Base-by-base conservation (phyloP, 2,329 filamentous ascomycete species). In the Fusarium pseudograminearum region DNA sequence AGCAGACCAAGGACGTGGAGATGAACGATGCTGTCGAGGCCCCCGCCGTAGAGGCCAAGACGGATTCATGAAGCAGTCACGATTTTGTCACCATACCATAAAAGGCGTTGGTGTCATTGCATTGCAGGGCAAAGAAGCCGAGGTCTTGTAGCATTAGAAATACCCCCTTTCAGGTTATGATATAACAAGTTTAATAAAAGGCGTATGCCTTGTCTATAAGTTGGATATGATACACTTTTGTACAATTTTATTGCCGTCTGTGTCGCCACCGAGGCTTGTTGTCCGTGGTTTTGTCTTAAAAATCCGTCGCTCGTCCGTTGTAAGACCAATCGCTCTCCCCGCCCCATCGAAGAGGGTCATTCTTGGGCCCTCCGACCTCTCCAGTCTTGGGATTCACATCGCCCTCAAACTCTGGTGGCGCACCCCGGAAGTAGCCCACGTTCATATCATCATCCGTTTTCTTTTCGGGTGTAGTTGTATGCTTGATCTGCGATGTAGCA, bases 321-420 rank as follows among this genome's bases (percentile, higher is more conserved):
- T 93, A 99, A 79, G 93, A 98, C 91, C 94, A 99, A 74, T 91
- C 89, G 2, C 93, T 90, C 0, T 75, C 78, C 20, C 86, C 83
- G 1, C 94, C 94, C 95, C 95, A 98, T 74, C 94, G 84, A 77
- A 98, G 77, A 53, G 96, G 96, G 81, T 99, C 95, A 77, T 97
- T 98, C 89, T 98, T 99, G 8, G 96, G 96, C 2, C 96, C 96
- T 8, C 96, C 96, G 14, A 98, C 89, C 85, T 99, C 96, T 26
- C 96, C 96, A 3, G 96, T 99, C 84, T 91, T 91, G 4, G 96
- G 96, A 79, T 99, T 98, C 57, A 85, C 86, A 56, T 98, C 94
- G 61, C 96, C 96, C 72, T 95, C 90, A 75, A 99, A 99, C 82
- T 98, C 95, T 3, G 96, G 94, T 75, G 90, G 87, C 44, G 94